Conservation (phyloP, 306 rosid genomes). For the Castanopsis chinensis region DNA sequence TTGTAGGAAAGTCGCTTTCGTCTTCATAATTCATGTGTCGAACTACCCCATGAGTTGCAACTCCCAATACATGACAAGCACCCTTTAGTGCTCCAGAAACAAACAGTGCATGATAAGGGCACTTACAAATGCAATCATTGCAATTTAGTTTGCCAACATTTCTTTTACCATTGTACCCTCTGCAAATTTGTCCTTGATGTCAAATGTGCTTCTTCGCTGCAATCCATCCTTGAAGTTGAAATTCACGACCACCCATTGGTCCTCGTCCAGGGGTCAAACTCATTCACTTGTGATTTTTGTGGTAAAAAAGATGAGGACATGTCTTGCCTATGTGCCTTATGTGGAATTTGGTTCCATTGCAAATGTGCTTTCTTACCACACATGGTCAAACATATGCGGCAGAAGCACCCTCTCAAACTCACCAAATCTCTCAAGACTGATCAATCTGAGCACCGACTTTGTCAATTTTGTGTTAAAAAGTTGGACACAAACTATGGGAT, state of each 20-base stretch:
- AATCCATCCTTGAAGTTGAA: background rate
- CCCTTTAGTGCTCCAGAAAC: too few species aligned
- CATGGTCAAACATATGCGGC: background rate
- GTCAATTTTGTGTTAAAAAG: background rate
- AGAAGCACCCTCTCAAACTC: background rate
- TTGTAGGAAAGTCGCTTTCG: accelerated
- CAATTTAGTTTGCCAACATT: too few species aligned
- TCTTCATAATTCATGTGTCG: too few species aligned
- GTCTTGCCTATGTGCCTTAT: background rate
- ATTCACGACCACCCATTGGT: background rate
- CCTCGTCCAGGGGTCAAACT: background rate
- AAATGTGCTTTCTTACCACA: background rate
- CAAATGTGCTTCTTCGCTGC: too few species aligned
- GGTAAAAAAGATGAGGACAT: background rate
- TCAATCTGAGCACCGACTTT: background rate
- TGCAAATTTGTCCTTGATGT: too few species aligned
- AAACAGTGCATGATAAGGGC: too few species aligned
- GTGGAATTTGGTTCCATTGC: background rate
- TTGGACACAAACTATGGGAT: background rate
- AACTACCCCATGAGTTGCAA: too few species aligned
- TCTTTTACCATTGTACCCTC: too few species aligned
- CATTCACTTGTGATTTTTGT: background rate
- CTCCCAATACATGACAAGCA: too few species aligned
- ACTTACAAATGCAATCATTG: too few species aligned
- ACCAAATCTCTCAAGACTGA: background rate